These are phyloP conservation scores for Vitis hybrid DNA, from an alignment of 177 flowering plant genomes.

Conservation along the genomic window DNA sequence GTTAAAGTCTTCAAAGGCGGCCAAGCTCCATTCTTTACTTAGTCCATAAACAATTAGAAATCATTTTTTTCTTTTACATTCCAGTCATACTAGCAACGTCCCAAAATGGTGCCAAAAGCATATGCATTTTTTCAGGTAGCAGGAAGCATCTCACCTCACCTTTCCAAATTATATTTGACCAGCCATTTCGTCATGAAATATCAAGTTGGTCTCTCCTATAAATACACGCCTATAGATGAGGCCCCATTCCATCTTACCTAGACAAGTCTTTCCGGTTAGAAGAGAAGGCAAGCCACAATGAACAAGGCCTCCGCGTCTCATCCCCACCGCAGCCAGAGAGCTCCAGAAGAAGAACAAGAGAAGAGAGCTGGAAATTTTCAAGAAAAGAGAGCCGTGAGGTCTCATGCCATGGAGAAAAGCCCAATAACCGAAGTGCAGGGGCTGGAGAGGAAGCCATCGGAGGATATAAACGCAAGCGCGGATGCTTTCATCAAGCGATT, in stretches of 20 bases:
- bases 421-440: conserved; percentile 11
- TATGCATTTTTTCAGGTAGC: no score
- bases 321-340: background rate
- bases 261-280: background rate
- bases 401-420: conserved; percentile 8
- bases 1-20: no score
- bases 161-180: no score
- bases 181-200: no score
- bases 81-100: no score
- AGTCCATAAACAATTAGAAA: no score
- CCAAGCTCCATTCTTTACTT: no score
- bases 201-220: background rate
- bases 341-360: background rate
- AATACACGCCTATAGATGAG: background rate
- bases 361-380: background rate
- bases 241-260: background rate
- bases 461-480: conserved; percentile 68
- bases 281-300: conserved; percentile 1
- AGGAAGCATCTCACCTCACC: no score
- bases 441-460: conserved; percentile 34
- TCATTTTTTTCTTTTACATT: no score
- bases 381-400: background rate
- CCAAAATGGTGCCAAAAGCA: no score
- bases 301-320: conserved; percentile 13
- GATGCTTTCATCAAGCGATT: conserved; percentile 75